Conservation (phyloP, 2,329 filamentous ascomycete species). For the Ceratocystiopsis minuta region DNA sequence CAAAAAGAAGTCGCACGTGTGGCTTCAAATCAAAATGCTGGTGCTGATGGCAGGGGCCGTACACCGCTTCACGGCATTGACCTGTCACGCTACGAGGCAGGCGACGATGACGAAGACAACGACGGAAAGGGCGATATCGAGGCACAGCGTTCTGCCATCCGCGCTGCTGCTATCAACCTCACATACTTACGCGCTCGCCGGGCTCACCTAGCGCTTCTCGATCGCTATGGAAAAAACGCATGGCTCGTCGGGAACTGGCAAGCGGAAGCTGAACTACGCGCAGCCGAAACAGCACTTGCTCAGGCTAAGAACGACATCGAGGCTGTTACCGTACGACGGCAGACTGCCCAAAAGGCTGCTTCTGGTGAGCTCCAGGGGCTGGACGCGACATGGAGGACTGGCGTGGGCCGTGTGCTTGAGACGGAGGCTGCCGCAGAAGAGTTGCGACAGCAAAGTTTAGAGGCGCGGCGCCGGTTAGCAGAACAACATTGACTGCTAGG, state of each 20-base stretch:
- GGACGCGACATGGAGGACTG: slow-evolving; percentile 62
- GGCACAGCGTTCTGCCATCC: slow-evolving; percentile 44
- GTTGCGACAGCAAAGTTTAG: slow-evolving; percentile 47
- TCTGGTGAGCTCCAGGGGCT: slow-evolving; percentile 50
- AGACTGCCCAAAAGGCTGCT: slow-evolving; percentile 50
- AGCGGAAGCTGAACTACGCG: slow-evolving; percentile 51
- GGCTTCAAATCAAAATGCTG: slow-evolving; percentile 18
- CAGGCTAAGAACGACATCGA: slow-evolving; percentile 52
- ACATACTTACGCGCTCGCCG: slow-evolving; percentile 34
- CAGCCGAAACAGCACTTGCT: slow-evolving; percentile 58
- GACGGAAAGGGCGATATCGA: background rate
- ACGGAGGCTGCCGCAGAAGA: slow-evolving; percentile 69
- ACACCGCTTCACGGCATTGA: slow-evolving; percentile 44
- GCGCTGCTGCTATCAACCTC: slow-evolving; percentile 30
- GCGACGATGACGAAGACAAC: slow-evolving; percentile 25
- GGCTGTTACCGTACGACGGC: slow-evolving; percentile 50
- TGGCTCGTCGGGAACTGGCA: slow-evolving; percentile 80
- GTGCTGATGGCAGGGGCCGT: slow-evolving; percentile 3
- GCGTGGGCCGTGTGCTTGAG: slow-evolving; percentile 66
- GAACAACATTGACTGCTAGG: background rate
- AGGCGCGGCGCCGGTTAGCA: slow-evolving; percentile 31
- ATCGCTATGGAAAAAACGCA: slow-evolving; percentile 69
- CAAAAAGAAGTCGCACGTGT: slow-evolving; percentile 51
- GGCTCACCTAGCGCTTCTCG: slow-evolving; percentile 51
- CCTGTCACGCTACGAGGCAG: slow-evolving; percentile 65